Evolutionary conservation across 2,329 filamentous ascomycete species (phyloP).

Genomic region (Rhinocladiella similis): DNA sequence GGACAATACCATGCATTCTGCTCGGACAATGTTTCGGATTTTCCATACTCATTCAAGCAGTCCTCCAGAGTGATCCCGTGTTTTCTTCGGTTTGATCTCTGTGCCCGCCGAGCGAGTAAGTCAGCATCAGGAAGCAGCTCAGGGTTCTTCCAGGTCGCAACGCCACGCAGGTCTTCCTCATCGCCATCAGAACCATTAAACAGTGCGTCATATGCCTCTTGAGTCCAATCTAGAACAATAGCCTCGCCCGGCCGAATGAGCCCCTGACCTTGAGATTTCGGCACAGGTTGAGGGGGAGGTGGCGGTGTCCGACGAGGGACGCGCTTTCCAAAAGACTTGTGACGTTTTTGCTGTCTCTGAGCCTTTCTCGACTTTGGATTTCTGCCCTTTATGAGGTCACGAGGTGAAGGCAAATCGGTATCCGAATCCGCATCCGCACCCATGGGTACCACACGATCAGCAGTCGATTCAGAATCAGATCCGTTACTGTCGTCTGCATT

Average conservation of each 20-base stretch:
- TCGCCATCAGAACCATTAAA: constrained; percentile 54
- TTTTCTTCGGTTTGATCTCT: constrained; percentile 66
- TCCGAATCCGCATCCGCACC: constrained; percentile 35
- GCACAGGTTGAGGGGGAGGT: constrained; percentile 21
- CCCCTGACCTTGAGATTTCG: constrained; percentile 39
- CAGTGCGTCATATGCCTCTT: constrained; percentile 67
- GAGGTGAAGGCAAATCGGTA: constrained; percentile 25
- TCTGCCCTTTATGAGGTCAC: constrained; percentile 21
- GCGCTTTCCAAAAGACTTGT: constrained; percentile 30
- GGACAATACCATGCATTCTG: constrained; percentile 98
- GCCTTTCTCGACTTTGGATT: constrained; percentile 24
- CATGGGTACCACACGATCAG: constrained; percentile 8
- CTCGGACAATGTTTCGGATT: constrained; percentile 88
- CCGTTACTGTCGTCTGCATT: constrained; percentile 22
- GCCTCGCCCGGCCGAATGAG: constrained; percentile 80
- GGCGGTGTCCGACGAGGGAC: constrained; percentile 16
- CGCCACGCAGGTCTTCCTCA: constrained; percentile 57
- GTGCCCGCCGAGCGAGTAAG: constrained; percentile 63
- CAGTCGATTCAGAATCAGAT: constrained; percentile 21
- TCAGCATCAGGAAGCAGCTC: constrained; percentile 60
- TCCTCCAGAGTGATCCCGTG: constrained; percentile 82
- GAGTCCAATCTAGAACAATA: constrained; percentile 82
- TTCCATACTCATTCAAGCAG: constrained; percentile 91
- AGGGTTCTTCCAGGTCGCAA: constrained; percentile 55
- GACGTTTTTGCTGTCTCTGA: constrained; percentile 41